Evolutionary conservation across 2,329 filamentous ascomycete species (phyloP).

Genomic region (Gremmenia infestans): DNA sequence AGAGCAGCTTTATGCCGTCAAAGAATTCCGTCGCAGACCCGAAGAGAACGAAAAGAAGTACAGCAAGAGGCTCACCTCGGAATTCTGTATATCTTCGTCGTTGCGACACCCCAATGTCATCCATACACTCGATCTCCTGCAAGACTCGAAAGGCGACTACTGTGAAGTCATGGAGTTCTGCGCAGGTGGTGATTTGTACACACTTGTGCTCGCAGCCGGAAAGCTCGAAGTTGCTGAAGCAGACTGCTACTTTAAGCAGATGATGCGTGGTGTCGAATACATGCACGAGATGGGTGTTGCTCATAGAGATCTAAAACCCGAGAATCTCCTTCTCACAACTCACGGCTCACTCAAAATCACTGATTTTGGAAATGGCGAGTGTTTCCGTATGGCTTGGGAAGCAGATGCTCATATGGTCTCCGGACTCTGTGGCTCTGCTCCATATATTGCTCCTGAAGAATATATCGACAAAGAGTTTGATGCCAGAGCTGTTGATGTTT

Average conservation of each 20-base stretch:
- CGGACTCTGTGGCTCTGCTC: conserved; percentile 90
- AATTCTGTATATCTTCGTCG: conserved; percentile 97
- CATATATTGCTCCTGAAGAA: conserved; percentile 96
- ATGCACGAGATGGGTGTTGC: conserved; percentile 99
- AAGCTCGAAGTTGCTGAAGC: conserved; percentile 91
- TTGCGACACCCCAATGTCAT: conserved; percentile 97
- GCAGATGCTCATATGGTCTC: conserved; percentile 98
- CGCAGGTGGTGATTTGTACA: conserved; percentile 92
- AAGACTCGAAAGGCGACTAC: conserved; percentile 95
- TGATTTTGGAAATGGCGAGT: conserved; percentile 97
- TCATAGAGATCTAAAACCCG: conserved; percentile 92
- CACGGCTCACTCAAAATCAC: conserved; percentile 95
- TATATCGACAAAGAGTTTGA: conserved; percentile 96
- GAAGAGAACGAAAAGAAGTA: conserved; percentile 97
- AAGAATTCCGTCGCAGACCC: conserved; percentile 91
- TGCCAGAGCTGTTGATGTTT: conserved; percentile 93
- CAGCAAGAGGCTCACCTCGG: conserved; percentile 92
- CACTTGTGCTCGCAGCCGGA: conserved; percentile 80
- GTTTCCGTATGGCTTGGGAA: conserved; percentile 99
- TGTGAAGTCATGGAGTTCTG: conserved; percentile 99
- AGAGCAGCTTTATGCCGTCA: conserved; percentile 94
- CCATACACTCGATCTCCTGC: conserved; percentile 89
- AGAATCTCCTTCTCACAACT: conserved; percentile 90
- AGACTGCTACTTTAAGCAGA: conserved; percentile 98
- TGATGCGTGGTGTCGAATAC: conserved; percentile 98